phyloP scores from a whole-genome alignment of 2,329 filamentous ascomycete genomes.

The Neofusicoccum parvum region DNA sequence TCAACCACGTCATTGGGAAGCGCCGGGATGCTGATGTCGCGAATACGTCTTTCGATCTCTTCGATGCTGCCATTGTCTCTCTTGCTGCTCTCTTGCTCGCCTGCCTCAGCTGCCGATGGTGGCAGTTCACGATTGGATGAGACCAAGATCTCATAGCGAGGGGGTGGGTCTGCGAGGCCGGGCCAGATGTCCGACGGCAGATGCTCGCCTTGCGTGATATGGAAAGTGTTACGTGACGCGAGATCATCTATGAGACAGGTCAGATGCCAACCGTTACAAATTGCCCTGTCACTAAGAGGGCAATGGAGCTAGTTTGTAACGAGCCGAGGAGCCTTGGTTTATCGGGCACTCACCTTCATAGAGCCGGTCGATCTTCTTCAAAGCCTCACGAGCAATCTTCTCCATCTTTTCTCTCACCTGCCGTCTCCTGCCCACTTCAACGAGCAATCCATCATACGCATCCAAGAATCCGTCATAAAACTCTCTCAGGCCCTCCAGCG shows the following conservation, averaged over 20 bases:
- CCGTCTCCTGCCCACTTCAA: constrained; percentile 78
- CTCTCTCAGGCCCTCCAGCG: constrained; percentile 75
- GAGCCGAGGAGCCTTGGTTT: not conserved
- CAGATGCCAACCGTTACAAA: not conserved
- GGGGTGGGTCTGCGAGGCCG: constrained; percentile 58
- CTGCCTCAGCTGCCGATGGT: constrained; percentile 17
- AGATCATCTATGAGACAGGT: constrained; percentile 57
- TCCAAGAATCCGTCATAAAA: constrained; percentile 86
- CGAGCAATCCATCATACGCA: constrained; percentile 80
- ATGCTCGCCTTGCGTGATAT: constrained; percentile 80
- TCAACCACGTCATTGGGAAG: constrained; percentile 21
- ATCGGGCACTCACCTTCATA: constrained; percentile 52
- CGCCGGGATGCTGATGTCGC: constrained; percentile 18
- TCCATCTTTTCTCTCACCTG: constrained; percentile 73
- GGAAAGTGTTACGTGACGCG: constrained; percentile 74
- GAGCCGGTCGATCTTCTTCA: constrained; percentile 73
- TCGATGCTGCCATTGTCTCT: not conserved
- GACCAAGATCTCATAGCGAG: constrained; percentile 37
- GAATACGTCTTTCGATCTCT: not conserved
- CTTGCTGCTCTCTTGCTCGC: constrained; percentile 25
- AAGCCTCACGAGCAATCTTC: constrained; percentile 74
- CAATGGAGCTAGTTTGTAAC: not conserved
- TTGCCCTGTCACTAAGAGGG: no score
- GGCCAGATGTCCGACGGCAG: constrained; percentile 88
- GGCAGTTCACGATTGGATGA: constrained; percentile 22